A percentile compares a stretch with the other conserved stretches of the same genome.
phyloP scores from a whole-genome alignment of 225 moss, liverwort and hornwort species.

The Pseudoscleropodium purum region DNA sequence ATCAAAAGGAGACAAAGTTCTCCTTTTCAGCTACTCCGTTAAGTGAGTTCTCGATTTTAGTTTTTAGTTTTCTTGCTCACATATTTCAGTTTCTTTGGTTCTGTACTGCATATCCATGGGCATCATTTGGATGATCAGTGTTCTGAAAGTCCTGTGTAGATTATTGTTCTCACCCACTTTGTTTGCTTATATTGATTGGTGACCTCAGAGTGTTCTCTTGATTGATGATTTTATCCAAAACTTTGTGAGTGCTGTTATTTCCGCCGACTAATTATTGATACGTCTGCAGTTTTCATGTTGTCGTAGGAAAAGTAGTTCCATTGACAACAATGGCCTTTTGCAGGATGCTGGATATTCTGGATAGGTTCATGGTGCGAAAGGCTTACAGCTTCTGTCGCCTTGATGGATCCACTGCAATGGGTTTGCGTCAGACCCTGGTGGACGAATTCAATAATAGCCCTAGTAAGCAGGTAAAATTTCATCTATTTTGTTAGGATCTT shows the following conservation, averaged over 20 bases:
- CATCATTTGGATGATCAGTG: neutral
- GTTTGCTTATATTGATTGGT: neutral
- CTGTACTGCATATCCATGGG: neutral
- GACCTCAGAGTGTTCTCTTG: neutral
- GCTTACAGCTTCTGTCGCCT: conserved; percentile 69
- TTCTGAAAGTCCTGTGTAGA: neutral
- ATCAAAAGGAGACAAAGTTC: conserved; percentile 69
- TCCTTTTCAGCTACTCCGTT: conserved; percentile 85
- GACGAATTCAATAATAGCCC: conserved; percentile 83
- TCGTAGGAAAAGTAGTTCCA: neutral
- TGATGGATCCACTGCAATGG: conserved; percentile 79
- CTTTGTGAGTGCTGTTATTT: neutral
- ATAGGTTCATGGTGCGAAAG: conserved; percentile 76
- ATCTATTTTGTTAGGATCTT: neutral
- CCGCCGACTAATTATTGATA: neutral
- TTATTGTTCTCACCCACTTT: neutral
- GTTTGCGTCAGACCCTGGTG: conserved; percentile 66
- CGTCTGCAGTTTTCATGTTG: neutral
- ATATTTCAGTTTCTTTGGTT: neutral
- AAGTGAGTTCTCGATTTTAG: conserved; percentile 34
- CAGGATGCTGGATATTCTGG: conserved; percentile 94
- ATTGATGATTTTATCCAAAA: neutral
- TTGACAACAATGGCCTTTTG: neutral
- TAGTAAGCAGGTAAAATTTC: conserved; percentile 64
- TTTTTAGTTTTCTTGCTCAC: neutral